Evolutionary conservation across 441 rosid genomes (phyloP).

Genomic region (Populus hybrid): DNA sequence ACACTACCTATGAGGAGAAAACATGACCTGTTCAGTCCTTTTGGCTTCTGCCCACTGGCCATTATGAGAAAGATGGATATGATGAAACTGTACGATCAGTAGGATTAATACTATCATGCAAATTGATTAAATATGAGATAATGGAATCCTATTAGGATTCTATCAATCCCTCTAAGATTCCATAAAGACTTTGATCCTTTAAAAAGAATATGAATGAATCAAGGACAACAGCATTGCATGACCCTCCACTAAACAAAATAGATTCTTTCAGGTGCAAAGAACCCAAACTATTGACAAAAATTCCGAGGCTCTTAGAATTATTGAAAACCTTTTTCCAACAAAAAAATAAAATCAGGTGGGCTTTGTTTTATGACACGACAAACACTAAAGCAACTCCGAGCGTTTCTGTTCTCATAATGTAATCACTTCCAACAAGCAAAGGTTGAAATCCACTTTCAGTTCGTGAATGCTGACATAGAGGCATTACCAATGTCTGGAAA

Average conservation of each 20-base stretch:
- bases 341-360: neutral
- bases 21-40: slow-evolving; percentile 66
- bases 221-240: too few species aligned
- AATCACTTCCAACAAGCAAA: neutral
- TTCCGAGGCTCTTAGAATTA: neutral
- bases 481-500: neutral
- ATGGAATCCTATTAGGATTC: neutral
- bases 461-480: neutral
- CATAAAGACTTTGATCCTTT: neutral
- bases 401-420: neutral
- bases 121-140: neutral
- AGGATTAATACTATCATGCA: neutral
- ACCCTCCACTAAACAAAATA: neutral
- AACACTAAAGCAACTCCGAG: neutral
- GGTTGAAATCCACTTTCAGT: neutral
- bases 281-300: neutral
- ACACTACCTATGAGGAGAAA: slow-evolving; percentile 70
- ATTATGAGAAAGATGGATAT: slow-evolving; percentile 13
- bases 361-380: neutral
- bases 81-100: neutral
- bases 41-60: slow-evolving; percentile 34
- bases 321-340: neutral
- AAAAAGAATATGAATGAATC: neutral
- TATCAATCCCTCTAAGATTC: neutral
- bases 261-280: neutral